Conservation (phyloP, 202 grass and related monocot genomes). For the Miscanthus sacchariflorus region DNA sequence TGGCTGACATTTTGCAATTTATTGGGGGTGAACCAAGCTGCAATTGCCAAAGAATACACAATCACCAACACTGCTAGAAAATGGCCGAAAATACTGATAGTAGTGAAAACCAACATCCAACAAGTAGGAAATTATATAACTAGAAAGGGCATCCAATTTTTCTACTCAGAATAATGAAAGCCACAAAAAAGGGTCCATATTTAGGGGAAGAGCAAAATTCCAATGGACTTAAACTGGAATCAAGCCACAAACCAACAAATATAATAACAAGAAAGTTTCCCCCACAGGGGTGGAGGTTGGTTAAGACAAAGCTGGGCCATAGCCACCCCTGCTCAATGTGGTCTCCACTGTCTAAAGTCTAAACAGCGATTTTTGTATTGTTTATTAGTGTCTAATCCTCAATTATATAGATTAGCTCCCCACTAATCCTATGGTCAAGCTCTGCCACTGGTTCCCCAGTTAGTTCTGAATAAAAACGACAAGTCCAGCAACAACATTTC, state of each 20-base stretch:
- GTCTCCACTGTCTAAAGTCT: background rate
- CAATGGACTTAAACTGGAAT: background rate
- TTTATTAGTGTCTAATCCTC: too few relatives aligned
- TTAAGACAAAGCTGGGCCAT: background rate
- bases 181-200: background rate
- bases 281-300: background rate
- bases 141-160: background rate
- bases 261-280: background rate
- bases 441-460: background rate
- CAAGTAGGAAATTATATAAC: background rate
- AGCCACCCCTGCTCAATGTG: background rate
- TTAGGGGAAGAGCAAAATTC: background rate
- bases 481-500: background rate
- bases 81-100: background rate
- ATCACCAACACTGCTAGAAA: constrained; percentile 32
- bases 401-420: too few relatives aligned
- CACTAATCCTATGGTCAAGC: too few relatives aligned
- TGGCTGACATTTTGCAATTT: constrained; percentile 43
- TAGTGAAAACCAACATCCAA: background rate
- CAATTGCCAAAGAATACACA: background rate
- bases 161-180: background rate
- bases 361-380: too few relatives aligned
- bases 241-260: background rate
- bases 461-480: background rate
- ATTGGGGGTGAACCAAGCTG: constrained; percentile 16